Evolutionary conservation across 108 stramenopile genomes (phyloP), one percentile per base, ranked within the genome.

Genomic region (Cyclotella kingstonii): DNA sequence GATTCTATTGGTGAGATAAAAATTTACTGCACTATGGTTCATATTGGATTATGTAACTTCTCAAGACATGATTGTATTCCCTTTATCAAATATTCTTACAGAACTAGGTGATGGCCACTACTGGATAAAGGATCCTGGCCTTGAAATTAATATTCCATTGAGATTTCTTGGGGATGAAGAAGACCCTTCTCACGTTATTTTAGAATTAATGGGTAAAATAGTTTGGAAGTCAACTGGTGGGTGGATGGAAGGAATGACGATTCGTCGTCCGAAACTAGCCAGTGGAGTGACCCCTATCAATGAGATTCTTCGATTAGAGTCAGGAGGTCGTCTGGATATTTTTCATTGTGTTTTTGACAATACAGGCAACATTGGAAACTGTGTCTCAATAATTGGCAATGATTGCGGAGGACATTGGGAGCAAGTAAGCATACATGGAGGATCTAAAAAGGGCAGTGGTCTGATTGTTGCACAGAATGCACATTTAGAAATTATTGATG

Each of bases 71-170:
- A 27, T 50, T 21, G 4, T 36, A 9, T 36, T 11, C 11, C 11
- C 36, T 36, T 11, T 9, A 36, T 36, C 36, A 9, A 36, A 36
- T 9, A 11, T 36, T 52, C 47, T 10, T 30, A 3, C 42, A 78
- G 87, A 89, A 57, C 79, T 90, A 18, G 83, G 83, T 31, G 87
- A 89, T 67, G 93, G 93, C 23, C 90, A 91, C 59, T 91, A 94
- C 51, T 94, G 87, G 80, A 68, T 86, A 10, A 84, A 76, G 4
- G 87, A 88, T 8, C 67, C 83, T 27, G 84, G 78, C 7, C 66
- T 91, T 6, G 23, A 68, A 2, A 38, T 94, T 17, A 54, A 84
- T 30, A 54, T 73, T 10, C 86, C 86, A 22, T 17, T 94, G 36
- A 75, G 76, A 47, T 57, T 94, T 46, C 64, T 91, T 8, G 93